Percentiles rank a stretch among this genome's conserved stretches.
phyloP scores from a whole-genome alignment of 2,329 filamentous ascomycete species.

The Diaporthe ampelina region DNA sequence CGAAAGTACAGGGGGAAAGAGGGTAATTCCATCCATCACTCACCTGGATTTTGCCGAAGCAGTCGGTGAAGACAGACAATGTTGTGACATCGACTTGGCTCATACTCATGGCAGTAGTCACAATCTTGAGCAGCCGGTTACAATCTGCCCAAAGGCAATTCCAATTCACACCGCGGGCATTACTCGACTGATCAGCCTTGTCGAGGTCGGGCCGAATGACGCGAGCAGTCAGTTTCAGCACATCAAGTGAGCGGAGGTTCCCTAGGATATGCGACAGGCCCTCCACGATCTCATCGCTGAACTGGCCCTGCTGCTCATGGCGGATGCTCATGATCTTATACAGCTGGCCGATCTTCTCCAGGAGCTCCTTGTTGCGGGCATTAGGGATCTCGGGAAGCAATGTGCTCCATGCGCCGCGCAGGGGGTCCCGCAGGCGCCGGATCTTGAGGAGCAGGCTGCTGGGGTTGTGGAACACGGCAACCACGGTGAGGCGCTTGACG shows the following conservation, averaged over 20 bases:
- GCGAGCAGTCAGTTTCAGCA: neutral
- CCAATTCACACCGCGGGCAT: neutral
- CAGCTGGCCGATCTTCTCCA: neutral
- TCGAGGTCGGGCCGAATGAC: neutral
- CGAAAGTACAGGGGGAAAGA: neutral
- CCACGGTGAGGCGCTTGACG: constrained; percentile 20
- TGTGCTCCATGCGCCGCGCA: neutral
- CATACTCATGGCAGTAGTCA: constrained; percentile 3
- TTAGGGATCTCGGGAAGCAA: neutral
- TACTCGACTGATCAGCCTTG: too few relatives aligned
- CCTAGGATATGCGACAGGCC: neutral
- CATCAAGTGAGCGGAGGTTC: neutral
- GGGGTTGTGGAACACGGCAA: constrained; percentile 18
- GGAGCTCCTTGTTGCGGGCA: neutral
- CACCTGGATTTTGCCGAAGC: constrained; percentile 29
- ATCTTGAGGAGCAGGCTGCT: neutral
- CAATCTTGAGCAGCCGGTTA: constrained; percentile 18
- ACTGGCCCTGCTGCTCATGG: constrained; percentile 16
- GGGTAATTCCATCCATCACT: neutral
- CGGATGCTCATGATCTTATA: neutral
- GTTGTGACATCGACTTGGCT: constrained; percentile 5
- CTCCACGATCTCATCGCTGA: constrained; percentile 17
- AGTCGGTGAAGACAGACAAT: constrained; percentile 9
- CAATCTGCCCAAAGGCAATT: constrained; percentile 30
- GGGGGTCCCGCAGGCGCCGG: neutral